phyloP scores from a whole-genome alignment of 108 stramenopile genomes.

The Epithemia pelagica region DNA sequence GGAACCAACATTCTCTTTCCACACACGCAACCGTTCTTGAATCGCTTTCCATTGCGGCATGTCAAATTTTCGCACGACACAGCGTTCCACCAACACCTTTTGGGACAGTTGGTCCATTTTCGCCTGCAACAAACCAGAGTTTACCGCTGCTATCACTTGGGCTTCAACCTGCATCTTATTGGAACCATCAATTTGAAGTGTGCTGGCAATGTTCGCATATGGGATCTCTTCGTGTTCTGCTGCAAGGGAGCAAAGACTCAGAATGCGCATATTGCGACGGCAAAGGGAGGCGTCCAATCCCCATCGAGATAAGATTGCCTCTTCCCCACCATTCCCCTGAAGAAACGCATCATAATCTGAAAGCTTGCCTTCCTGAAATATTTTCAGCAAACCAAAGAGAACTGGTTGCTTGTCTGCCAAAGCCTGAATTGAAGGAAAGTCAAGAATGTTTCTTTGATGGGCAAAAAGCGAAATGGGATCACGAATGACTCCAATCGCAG shows the following conservation, averaged over 20 bases:
- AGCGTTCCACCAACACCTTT: constrained; percentile 77
- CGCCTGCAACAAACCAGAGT: constrained; percentile 68
- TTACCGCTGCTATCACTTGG: constrained; percentile 81
- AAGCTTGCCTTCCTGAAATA: constrained; percentile 77
- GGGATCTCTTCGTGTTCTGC: constrained; percentile 64
- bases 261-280: constrained; percentile 67
- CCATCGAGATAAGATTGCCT: constrained; percentile 37
- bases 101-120: constrained; percentile 85
- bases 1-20: constrained; percentile 50
- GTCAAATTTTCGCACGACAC: constrained; percentile 72
- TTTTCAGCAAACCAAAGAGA: constrained; percentile 57
- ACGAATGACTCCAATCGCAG: constrained; percentile 69
- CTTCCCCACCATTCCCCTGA: constrained; percentile 57
- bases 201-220: constrained; percentile 60
- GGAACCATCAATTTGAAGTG: constrained; percentile 46
- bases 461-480: constrained; percentile 74
- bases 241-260: constrained; percentile 68
- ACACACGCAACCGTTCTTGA: constrained; percentile 52
- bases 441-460: constrained; percentile 57
- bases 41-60: constrained; percentile 75
- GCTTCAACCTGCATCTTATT: constrained; percentile 81
- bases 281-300: constrained; percentile 50
- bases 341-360: constrained; percentile 66
- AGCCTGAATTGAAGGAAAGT: constrained; percentile 58
- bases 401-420: constrained; percentile 33